Evolutionary conservation across 345 rosid species (phyloP).

Genomic region (Pistacia atlantica): DNA sequence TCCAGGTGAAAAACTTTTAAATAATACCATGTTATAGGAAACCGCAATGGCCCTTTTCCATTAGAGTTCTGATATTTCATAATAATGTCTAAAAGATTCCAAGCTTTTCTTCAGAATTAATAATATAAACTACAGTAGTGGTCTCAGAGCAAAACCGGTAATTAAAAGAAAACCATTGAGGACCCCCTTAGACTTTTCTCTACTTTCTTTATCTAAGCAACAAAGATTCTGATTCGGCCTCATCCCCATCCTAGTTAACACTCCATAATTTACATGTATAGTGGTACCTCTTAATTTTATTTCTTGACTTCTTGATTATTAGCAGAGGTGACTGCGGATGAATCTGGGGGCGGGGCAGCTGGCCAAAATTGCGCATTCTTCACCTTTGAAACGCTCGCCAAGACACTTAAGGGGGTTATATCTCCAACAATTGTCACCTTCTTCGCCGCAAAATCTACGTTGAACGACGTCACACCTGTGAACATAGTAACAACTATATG

Average conservation of each 20-base stretch:
- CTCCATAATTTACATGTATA: conserved; percentile 20
- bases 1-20: not conserved
- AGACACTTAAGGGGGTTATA: conserved; percentile 70
- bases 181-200: not conserved
- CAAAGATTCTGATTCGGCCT: conserved; percentile 19
- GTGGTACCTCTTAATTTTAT: conserved; percentile 1
- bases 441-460: conserved; percentile 82
- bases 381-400: conserved; percentile 83
- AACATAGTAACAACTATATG: not conserved
- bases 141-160: not conserved
- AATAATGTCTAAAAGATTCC: conserved; percentile 5
- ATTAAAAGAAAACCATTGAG: conserved; percentile 6
- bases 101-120: conserved; percentile 3
- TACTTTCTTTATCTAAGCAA: conserved; percentile 2
- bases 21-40: conserved; percentile 11
- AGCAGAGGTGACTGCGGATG: conserved; percentile 19
- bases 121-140: not conserved
- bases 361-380: conserved; percentile 92
- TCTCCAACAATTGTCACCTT: conserved; percentile 89
- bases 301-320: conserved; percentile 17
- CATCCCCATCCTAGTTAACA: not conserved
- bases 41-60: not conserved
- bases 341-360: conserved; percentile 14
- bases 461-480: conserved; percentile 87
- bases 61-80: not conserved